Evolutionary conservation across 768 basidiomycete species (phyloP), one percentile per base, ranked within the genome.

Genomic region (Trametes punicea): DNA sequence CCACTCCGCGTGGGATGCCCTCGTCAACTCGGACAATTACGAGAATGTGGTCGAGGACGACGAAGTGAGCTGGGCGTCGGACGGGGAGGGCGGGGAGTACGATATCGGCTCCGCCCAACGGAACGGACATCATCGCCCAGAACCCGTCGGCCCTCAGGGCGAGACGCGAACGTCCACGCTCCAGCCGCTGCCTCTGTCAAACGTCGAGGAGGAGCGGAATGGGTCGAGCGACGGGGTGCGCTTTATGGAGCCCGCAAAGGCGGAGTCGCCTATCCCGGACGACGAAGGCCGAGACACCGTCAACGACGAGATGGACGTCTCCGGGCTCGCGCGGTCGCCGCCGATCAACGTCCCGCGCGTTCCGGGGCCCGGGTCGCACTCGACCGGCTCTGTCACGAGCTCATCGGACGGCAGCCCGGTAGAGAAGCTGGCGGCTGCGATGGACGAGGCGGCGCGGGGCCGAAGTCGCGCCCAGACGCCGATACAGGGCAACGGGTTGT

Each of bases 391-490:
- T 2, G 72, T 74, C 5, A 73, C 75, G 6, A 80, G 73, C 61
- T 82, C 78, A 2, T 80, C 78, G 15, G 75, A 77, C n/a, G 76
- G 77, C 3, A 79, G 79, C 40, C 71, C 77, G 30, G 71, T 71
- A 1, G 74, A 74, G 44, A 74, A 68, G 36, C 55, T 76, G 11
- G 67, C 63, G 8, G 67, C 69, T 0, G 69, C 67, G 42, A 55
- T 76, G 44, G 72, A 73, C 29, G 65, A 70, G 15, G 64, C 74
- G 50, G 74, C 76, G 50, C 72, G 84, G 18, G 84, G 84, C 2
- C 73, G 84, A 40, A 79, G 79, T 58, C 74, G 78, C 20, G 72
- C 73, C 9, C 72, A 77, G 61, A 83, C 83, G 16, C 81, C 84
- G 9, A 70, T 84, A 16, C 79, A 82, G 51, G 77, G 77, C 20